These are phyloP conservation scores for Neofusicoccum sp. DNA, from an alignment of 2,329 filamentous ascomycete species.

Conservation along the genomic window DNA sequence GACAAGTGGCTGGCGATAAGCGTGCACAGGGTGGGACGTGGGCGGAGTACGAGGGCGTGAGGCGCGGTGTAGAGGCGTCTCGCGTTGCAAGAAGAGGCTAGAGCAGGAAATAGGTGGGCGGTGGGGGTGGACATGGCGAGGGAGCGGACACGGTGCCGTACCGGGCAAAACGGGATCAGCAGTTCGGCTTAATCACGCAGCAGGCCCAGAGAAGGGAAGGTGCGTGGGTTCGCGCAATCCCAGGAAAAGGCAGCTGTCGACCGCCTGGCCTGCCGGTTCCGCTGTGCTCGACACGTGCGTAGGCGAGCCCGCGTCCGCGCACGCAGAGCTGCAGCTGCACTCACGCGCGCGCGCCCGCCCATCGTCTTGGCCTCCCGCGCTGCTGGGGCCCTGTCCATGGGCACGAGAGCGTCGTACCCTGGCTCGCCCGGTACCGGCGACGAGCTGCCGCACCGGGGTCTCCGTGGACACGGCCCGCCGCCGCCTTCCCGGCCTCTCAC, in stretches of 20 bases:
- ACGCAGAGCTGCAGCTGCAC: not conserved
- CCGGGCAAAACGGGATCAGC: not conserved
- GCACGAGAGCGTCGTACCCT: too few relatives aligned
- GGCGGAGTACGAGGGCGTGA: not conserved
- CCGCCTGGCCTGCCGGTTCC: not conserved
- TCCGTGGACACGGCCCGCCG: too few relatives aligned
- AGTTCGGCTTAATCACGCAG: not conserved
- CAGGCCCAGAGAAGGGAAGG: not conserved
- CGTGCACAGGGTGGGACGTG: not conserved
- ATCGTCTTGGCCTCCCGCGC: not conserved
- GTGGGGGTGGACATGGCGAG: not conserved
- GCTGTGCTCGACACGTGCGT: not conserved
- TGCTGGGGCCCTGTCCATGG: too few relatives aligned
- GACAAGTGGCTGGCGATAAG: constrained; percentile 10
- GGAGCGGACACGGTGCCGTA: not conserved
- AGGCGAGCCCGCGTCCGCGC: not conserved
- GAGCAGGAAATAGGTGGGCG: not conserved
- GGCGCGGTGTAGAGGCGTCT: not conserved
- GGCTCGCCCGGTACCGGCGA: too few relatives aligned
- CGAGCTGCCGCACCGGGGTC: too few relatives aligned
- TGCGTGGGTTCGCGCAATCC: not conserved
- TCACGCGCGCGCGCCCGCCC: not conserved
- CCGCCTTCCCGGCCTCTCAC: too few relatives aligned
- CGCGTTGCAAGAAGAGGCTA: not conserved
- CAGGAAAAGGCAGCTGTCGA: not conserved